These are phyloP conservation scores for Peterozyma xylosa DNA, from an alignment of 805 yeast species.

Conservation along the genomic window DNA sequence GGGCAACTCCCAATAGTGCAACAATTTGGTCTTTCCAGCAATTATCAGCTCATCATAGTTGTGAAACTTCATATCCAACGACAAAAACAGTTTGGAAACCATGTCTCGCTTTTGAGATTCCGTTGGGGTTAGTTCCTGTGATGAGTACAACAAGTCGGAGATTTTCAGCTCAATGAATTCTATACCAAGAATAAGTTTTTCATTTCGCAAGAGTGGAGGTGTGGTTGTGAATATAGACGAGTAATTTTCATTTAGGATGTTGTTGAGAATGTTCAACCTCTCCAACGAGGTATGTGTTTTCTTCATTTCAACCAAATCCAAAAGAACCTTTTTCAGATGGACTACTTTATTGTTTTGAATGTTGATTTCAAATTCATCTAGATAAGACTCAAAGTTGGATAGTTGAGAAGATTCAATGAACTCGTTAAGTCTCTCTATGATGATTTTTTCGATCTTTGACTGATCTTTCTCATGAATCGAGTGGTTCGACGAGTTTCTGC, in stretches of 20 bases:
- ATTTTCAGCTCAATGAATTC: constrained; percentile 28
- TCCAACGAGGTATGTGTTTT: too few relatives aligned
- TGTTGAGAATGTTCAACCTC: too few relatives aligned
- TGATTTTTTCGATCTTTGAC: too few relatives aligned
- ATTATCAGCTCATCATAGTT: constrained; percentile 39
- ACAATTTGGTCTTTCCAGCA: constrained; percentile 35
- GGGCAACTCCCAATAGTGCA: constrained; percentile 85
- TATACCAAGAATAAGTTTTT: constrained; percentile 15
- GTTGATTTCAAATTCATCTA: too few relatives aligned
- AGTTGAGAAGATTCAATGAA: too few relatives aligned
- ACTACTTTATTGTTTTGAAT: too few relatives aligned
- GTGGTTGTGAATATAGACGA: constrained; percentile 1
- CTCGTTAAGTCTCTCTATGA: too few relatives aligned
- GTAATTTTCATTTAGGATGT: constrained; percentile 7
- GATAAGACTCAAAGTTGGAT: too few relatives aligned
- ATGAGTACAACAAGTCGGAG: constrained; percentile 23
- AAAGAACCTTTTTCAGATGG: too few relatives aligned
- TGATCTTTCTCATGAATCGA: too few relatives aligned
- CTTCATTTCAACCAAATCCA: too few relatives aligned
- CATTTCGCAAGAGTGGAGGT: neutral
- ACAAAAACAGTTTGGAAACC: constrained; percentile 9
- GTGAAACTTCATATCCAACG: constrained; percentile 28
- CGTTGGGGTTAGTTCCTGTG: constrained; percentile 22
- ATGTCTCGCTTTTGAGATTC: constrained; percentile 6
- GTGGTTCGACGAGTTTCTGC: too few relatives aligned